Conservation (phyloP, 805 yeast species). For the Yarrowia yakushimensis region DNA sequence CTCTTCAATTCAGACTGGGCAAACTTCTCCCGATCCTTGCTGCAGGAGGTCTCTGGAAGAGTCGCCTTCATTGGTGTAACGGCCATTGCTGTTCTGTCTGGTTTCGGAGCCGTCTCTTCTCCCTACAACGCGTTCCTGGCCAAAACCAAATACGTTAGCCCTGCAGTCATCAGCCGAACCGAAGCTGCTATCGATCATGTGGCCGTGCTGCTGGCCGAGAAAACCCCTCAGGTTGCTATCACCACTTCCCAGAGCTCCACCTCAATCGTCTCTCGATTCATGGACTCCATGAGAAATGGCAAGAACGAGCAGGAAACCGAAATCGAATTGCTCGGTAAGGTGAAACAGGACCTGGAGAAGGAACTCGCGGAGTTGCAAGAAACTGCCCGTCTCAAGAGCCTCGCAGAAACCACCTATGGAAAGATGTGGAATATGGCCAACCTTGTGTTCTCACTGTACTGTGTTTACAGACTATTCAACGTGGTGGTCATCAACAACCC, state of each 20-base stretch:
- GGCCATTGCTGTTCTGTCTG: slow-evolving; percentile 42
- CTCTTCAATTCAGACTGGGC: background rate
- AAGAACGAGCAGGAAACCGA: slow-evolving; percentile 33
- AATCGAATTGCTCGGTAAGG: slow-evolving; percentile 37
- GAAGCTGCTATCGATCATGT: slow-evolving; percentile 33
- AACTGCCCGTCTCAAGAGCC: slow-evolving; percentile 33
- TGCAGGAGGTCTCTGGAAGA: slow-evolving; percentile 35
- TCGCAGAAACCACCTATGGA: slow-evolving; percentile 37
- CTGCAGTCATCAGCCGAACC: slow-evolving; percentile 35
- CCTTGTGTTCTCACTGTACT: slow-evolving; percentile 40
- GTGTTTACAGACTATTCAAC: slow-evolving; percentile 42
- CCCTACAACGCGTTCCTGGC: slow-evolving; percentile 35
- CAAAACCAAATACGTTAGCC: slow-evolving; percentile 26
- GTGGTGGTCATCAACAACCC: slow-evolving; percentile 37
- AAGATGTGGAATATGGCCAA: slow-evolving; percentile 32
- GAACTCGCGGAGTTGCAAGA: slow-evolving; percentile 35
- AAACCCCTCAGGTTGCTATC: slow-evolving; percentile 5
- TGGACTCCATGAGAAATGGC: slow-evolving; percentile 11
- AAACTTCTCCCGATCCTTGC: background rate
- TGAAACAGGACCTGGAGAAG: slow-evolving; percentile 36
- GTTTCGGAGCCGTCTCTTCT: slow-evolving; percentile 43
- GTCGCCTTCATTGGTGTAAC: slow-evolving; percentile 43
- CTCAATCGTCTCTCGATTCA: background rate
- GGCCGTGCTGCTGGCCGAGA: slow-evolving; percentile 35
- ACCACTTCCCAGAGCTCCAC: slow-evolving; percentile 3